Evolutionary conservation across 129 eudicot genomes (phyloP).

Genomic region (Flaveria bidentis): DNA sequence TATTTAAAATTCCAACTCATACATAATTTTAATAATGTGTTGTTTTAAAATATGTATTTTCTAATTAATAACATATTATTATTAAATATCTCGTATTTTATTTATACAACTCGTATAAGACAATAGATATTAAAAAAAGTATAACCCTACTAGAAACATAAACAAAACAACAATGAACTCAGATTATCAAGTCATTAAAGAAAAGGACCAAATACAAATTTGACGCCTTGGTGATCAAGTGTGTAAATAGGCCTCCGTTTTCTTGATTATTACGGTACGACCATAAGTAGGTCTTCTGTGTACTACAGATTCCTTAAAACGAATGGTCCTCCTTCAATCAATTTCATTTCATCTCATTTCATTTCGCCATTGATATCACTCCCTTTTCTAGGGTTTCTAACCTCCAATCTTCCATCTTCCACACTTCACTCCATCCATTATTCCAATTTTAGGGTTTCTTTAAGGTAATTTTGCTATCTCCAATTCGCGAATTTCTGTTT

Average conservation of each 20-base stretch:
- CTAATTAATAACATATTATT: too few species aligned
- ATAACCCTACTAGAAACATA: too few species aligned
- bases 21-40: too few species aligned
- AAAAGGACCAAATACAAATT: too few species aligned
- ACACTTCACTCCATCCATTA: not conserved
- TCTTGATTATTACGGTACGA: slow-evolving; percentile 9
- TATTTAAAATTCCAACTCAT: too few species aligned
- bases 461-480: not conserved
- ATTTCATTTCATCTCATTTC: not conserved
- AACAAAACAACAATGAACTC: too few species aligned
- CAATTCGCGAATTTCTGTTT: not conserved
- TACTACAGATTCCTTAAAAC: slow-evolving; percentile 32
- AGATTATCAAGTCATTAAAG: too few species aligned
- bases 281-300: not conserved
- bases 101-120: too few species aligned
- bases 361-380: slow-evolving; percentile 19
- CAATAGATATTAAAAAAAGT: too few species aligned
- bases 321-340: slow-evolving; percentile 28
- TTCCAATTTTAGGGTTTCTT: slow-evolving; percentile 13
- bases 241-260: not conserved
- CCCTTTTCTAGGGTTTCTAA: slow-evolving; percentile 22
- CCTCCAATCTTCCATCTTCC: not conserved
- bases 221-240: too few species aligned
- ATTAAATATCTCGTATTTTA: too few species aligned
- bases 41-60: too few species aligned